Conservation (phyloP, 257 asterid genomes). For the Nicotiana knightiana region DNA sequence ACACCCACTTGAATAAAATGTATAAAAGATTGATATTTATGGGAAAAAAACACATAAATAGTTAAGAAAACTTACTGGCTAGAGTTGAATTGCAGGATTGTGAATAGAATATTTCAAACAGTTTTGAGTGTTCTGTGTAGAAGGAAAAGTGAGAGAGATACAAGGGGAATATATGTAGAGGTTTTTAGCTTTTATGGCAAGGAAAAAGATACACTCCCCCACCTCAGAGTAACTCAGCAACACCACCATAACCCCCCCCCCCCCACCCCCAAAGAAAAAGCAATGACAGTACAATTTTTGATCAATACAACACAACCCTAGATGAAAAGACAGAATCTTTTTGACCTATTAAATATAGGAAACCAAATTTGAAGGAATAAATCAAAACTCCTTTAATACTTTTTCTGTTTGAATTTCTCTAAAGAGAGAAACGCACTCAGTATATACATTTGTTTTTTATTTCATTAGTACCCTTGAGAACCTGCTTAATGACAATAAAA, state of each 20-base stretch:
- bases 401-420: no score
- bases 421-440: no score
- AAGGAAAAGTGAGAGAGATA: neutral
- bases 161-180: neutral
- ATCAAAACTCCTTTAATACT: no score
- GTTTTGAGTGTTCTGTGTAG: neutral
- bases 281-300: neutral
- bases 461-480: neutral
- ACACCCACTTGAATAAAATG: neutral
- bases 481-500: neutral
- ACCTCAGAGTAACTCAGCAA: neutral
- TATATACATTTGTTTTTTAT: no score
- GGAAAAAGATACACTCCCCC: neutral
- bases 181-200: neutral
- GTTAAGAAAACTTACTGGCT: neutral
- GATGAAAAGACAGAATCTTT: neutral
- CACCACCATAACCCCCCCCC: neutral
- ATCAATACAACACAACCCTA: neutral
- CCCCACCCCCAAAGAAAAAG: no score
- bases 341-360: no score
- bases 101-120: neutral
- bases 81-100: neutral
- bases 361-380: no score
- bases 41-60: neutral
- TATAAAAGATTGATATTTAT: neutral